phyloP scores from a whole-genome alignment of 1,284 basidiomycete species.

The Rhodotorula glutinis region DNA sequence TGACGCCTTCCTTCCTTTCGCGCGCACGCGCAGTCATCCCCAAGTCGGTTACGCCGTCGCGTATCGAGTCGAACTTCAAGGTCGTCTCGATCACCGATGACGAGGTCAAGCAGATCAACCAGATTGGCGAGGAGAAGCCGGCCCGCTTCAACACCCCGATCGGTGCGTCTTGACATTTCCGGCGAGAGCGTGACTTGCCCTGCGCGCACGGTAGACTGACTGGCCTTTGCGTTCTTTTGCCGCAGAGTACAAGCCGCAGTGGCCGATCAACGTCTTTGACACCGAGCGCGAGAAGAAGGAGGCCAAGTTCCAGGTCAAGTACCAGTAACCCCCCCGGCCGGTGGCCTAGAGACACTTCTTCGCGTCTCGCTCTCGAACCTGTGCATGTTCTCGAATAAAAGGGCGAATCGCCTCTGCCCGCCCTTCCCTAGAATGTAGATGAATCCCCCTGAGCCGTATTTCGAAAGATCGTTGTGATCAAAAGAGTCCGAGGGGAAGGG shows the following conservation, averaged over 20 bases:
- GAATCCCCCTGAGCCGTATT: too few relatives aligned
- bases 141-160: conserved; percentile 45
- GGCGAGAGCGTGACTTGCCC: too few relatives aligned
- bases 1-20: background rate
- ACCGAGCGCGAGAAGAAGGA: conserved; percentile 58
- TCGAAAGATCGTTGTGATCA: too few relatives aligned
- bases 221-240: too few relatives aligned
- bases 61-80: conserved; percentile 49
- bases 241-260: conserved; percentile 55
- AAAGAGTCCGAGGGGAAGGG: too few relatives aligned
- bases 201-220: too few relatives aligned
- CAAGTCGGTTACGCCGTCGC: conserved; percentile 48
- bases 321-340: conserved; percentile 16
- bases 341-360: background rate
- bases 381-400: too few relatives aligned
- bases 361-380: too few relatives aligned
- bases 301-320: conserved; percentile 51
- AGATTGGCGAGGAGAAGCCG: conserved; percentile 41
- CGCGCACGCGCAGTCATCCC: conserved; percentile 45
- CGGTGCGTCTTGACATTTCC: too few relatives aligned
- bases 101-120: conserved; percentile 45
- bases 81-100: conserved; percentile 46
- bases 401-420: too few relatives aligned
- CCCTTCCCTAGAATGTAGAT: too few relatives aligned
- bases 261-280: conserved; percentile 67